A percentile compares a stretch with the other conserved stretches of the same genome.
Conservation (phyloP, 2,329 filamentous ascomycete genomes). For the Ustulina deusta region DNA sequence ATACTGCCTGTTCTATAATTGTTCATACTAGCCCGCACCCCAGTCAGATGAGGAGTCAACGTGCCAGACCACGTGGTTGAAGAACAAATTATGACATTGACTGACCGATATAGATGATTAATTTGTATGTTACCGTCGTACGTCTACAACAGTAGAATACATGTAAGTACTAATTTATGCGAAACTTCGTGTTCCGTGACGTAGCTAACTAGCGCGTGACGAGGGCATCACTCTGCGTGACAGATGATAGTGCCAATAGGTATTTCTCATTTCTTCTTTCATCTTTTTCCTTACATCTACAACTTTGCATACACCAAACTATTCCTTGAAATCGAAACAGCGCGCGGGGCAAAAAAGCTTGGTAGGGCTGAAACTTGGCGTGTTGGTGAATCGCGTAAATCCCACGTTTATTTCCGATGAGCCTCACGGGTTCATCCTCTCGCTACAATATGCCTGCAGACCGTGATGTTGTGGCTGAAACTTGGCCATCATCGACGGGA, state of each 20-base stretch:
- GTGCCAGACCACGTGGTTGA: too few relatives aligned
- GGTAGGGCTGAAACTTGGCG: not conserved
- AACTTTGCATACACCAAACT: too few relatives aligned
- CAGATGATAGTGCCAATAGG: too few relatives aligned
- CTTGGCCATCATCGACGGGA: not conserved
- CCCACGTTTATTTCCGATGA: not conserved
- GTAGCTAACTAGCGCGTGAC: not conserved
- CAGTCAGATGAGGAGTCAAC: not conserved
- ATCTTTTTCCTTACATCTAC: too few relatives aligned
- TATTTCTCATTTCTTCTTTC: too few relatives aligned
- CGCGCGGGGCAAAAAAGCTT: not conserved
- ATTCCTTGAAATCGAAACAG: not conserved
- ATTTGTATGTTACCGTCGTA: not conserved
- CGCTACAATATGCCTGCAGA: not conserved
- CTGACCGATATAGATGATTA: not conserved
- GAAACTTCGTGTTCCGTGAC: not conserved
- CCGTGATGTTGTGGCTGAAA: not conserved
- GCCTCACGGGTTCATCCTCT: not conserved
- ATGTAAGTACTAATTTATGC: not conserved
- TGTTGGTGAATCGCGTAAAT: not conserved
- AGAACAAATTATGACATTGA: not conserved
- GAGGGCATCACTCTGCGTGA: too few relatives aligned
- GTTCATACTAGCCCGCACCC: not conserved
- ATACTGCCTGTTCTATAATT: constrained; percentile 18
- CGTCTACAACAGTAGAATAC: not conserved